Percentiles rank a stretch among this genome's conserved stretches.
Evolutionary conservation across 768 basidiomycete species (phyloP).

Genomic region (Mycena indigotica): DNA sequence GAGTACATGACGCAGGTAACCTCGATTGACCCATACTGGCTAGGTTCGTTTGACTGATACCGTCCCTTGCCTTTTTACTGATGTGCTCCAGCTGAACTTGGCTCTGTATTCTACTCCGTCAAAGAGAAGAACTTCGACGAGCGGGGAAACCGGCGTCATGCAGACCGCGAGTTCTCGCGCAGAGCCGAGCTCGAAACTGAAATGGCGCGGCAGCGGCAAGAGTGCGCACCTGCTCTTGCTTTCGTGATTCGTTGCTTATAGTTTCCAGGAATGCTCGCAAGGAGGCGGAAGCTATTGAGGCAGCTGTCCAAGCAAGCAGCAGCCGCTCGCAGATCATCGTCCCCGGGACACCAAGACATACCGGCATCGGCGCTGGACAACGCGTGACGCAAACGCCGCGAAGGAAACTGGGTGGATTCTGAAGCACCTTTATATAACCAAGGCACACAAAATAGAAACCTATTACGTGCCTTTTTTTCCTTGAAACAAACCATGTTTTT

Average conservation of each 20-base stretch:
- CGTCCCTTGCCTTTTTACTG: neutral
- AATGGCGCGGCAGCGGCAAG: constrained; percentile 83
- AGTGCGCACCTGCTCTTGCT: constrained; percentile 44
- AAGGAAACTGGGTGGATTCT: constrained; percentile 66
- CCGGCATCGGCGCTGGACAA: constrained; percentile 63
- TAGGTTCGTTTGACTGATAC: constrained; percentile 59
- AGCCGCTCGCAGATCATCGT: constrained; percentile 68
- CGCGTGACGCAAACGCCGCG: constrained; percentile 77
- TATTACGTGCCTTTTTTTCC: too few relatives aligned
- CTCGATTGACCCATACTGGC: constrained; percentile 95
- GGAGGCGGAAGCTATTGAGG: constrained; percentile 60
- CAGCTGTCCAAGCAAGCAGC: constrained; percentile 52
- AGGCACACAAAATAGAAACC: too few relatives aligned
- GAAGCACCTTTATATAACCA: too few relatives aligned
- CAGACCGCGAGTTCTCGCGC: constrained; percentile 90
- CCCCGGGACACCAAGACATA: constrained; percentile 78
- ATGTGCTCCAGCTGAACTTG: constrained; percentile 72
- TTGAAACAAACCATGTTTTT: too few relatives aligned
- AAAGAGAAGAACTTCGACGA: constrained; percentile 98
- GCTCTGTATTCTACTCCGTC: constrained; percentile 96
- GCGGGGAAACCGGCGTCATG: constrained; percentile 69
- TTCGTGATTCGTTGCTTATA: constrained; percentile 6
- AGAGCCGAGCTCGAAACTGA: constrained; percentile 89
- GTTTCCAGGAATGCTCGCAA: constrained; percentile 59
- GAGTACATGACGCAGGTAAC: constrained; percentile 99